Conservation (phyloP, 164 flowering plant species). For the Buxus sempervirens region DNA sequence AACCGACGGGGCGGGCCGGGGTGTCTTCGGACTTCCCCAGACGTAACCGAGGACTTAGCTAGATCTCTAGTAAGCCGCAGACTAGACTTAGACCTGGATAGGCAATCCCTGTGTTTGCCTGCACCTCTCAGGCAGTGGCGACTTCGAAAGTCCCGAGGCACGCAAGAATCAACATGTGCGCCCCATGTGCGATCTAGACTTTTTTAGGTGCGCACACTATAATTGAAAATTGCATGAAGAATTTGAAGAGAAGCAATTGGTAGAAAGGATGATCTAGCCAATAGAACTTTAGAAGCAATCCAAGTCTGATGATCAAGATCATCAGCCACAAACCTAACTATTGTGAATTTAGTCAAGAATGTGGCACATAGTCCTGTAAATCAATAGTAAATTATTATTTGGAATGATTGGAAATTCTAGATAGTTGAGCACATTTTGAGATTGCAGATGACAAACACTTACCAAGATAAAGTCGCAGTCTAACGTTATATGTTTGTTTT, state of each 20-base stretch:
- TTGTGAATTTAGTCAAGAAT: conserved; percentile 43
- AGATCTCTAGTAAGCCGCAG: no score
- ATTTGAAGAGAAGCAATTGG: conserved; percentile 39
- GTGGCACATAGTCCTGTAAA: conserved; percentile 53
- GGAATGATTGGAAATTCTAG: background rate
- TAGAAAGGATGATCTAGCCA: conserved; percentile 33
- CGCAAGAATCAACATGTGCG: no score
- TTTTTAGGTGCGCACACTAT: no score
- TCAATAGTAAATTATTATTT: background rate
- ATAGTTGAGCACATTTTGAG: background rate
- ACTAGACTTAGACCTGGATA: no score
- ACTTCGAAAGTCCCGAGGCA: no score
- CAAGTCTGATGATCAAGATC: conserved; percentile 46
- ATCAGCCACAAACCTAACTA: conserved; percentile 29
- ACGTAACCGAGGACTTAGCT: no score
- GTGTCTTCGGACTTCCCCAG: no score
- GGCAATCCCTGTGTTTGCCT: no score
- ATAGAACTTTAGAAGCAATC: conserved; percentile 29
- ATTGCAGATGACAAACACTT: conserved; percentile 4
- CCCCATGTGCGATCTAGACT: no score
- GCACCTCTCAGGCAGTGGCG: no score
- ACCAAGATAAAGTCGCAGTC: conserved; percentile 75
- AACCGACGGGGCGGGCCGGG: no score
- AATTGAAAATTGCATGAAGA: conserved; percentile 55
- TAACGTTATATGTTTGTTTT: conserved; percentile 58